Conservation (phyloP, 2,329 filamentous ascomycete species). For the Paradendryphiella salina region DNA sequence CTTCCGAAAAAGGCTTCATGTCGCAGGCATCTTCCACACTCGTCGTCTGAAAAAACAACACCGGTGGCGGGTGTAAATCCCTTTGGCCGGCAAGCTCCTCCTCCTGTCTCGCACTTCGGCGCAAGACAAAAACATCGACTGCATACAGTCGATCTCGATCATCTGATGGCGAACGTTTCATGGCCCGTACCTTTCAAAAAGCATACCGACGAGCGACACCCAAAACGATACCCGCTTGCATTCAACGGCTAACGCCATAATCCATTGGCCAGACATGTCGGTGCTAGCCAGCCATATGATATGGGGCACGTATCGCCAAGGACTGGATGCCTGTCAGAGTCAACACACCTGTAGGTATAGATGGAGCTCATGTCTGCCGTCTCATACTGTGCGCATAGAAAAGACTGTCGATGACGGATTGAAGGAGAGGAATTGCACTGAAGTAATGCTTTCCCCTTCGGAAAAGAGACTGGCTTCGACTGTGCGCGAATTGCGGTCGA, state of each 20-base stretch:
- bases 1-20: conserved; percentile 15
- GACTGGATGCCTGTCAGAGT: conserved; percentile 17
- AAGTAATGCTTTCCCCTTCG: background rate
- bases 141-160: conserved; percentile 5
- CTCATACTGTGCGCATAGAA: conserved; percentile 12
- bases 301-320: conserved; percentile 12
- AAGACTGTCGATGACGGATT: conserved; percentile 3
- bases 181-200: conserved; percentile 1
- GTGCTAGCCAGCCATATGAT: conserved; percentile 1
- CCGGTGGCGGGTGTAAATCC: conserved; percentile 16
- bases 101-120: conserved; percentile 1
- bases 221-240: background rate
- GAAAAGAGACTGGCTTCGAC: background rate
- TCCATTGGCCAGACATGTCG: background rate
- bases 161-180: conserved; percentile 7
- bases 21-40: conserved; percentile 25
- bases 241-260: background rate
- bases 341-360: conserved; percentile 6
- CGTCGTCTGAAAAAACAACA: conserved; percentile 23
- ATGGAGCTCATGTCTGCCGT: conserved; percentile 15
- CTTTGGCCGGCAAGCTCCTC: conserved; percentile 14
- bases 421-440: conserved; percentile 1
- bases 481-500: no score
- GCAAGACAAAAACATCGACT: conserved; percentile 1
- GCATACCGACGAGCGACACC: conserved; percentile 15